These are phyloP conservation scores for Tolypocladium amazonense DNA, from an alignment of 2,329 filamentous ascomycete genomes.

Conservation along the genomic window DNA sequence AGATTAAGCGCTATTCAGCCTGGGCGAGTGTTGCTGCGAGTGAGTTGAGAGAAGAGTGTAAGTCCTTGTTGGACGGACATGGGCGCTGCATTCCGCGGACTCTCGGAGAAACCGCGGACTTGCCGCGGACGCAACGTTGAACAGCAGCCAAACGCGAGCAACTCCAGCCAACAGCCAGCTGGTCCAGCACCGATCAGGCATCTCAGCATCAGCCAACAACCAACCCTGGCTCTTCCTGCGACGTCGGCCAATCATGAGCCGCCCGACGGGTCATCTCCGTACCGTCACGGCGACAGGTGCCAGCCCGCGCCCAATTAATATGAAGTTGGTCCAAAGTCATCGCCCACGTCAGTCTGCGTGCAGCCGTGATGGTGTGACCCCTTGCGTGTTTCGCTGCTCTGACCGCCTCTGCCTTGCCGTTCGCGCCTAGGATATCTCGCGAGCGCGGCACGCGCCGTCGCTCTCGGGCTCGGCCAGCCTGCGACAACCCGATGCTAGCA, in stretches of 20 bases:
- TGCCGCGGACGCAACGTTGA: constrained; percentile 3
- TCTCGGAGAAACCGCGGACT: constrained; percentile 8
- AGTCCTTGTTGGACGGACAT: not conserved
- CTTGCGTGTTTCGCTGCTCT: not conserved
- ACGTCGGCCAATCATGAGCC: not conserved
- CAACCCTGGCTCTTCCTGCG: not conserved
- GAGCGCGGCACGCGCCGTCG: not conserved
- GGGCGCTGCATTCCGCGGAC: not conserved
- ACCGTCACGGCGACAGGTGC: not conserved
- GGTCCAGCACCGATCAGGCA: not conserved
- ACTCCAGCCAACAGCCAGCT: not conserved
- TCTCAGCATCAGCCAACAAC: not conserved
- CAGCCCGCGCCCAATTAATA: not conserved
- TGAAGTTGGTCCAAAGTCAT: not conserved
- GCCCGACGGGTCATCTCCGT: not conserved
- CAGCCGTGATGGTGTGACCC: not conserved
- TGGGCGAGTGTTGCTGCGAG: not conserved
- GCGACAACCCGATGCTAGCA: not conserved
- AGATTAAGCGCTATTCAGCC: not conserved
- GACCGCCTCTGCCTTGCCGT: not conserved
- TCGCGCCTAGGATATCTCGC: not conserved
- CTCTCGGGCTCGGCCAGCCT: not conserved
- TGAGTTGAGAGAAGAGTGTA: not conserved
- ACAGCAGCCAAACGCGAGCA: too few species aligned
- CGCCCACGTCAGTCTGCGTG: not conserved